Conservation (phyloP, 164 flowering plant species). For the Chimonanthus salicifolius region DNA sequence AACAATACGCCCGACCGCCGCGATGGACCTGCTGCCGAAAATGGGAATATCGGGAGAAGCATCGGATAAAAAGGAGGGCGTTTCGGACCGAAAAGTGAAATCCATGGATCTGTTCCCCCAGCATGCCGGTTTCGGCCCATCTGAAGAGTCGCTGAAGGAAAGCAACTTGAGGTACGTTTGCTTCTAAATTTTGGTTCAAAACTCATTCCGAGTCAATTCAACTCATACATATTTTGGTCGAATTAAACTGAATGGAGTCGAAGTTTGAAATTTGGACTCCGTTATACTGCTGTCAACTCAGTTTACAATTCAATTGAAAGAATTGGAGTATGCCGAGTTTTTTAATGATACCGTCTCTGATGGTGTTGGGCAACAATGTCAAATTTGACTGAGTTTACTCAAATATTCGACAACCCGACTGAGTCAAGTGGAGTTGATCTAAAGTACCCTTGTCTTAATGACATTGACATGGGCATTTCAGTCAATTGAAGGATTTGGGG, state of each 20-base stretch:
- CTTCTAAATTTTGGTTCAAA: no score
- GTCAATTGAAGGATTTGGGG: background rate
- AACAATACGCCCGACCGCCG: slow-evolving; percentile 6
- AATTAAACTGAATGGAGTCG: no score
- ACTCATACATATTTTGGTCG: no score
- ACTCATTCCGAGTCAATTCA: no score
- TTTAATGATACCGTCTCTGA: background rate
- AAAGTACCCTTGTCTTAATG: no score
- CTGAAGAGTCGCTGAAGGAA: slow-evolving; percentile 18
- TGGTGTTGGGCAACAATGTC: background rate
- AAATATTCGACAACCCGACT: no score
- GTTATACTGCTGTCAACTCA: no score
- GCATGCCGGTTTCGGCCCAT: slow-evolving; percentile 25
- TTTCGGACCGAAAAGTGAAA: background rate
- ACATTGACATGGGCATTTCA: background rate
- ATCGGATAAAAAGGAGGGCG: background rate
- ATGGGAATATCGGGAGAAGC: slow-evolving; percentile 15
- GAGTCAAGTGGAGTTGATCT: no score
- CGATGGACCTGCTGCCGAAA: slow-evolving; percentile 41
- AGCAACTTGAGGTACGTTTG: slow-evolving; percentile 22
- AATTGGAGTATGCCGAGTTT: no score
- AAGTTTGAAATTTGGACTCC: no score
- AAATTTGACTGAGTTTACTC: no score
- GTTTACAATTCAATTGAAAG: no score
- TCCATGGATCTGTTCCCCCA: slow-evolving; percentile 42